Evolutionary conservation across 2,329 filamentous ascomycete species (phyloP), one percentile per base, ranked within the genome.

Genomic region (Diaporthe ampelina): DNA sequence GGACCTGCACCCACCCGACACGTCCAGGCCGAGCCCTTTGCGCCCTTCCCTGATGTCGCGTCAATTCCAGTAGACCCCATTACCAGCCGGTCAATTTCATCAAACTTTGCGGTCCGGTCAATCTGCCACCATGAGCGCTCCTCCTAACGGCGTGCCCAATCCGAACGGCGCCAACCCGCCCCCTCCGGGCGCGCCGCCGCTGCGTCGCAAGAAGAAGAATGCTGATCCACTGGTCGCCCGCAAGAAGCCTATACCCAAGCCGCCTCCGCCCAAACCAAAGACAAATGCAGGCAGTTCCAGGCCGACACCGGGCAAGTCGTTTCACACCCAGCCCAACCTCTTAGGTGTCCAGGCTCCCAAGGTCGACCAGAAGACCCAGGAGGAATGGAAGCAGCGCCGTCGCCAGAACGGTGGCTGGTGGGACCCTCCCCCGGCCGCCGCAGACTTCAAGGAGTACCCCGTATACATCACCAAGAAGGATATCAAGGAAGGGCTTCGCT

Each of bases 391-490:
- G 65, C 84, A 82, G 45, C 80, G 83, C 73, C 87, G 86, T 61
- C 81, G 82, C 73, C 82, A 85, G 76, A 86, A 89, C 78, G 88
- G 86, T 56, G 91, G 91, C 57, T 92, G 91, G 91, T 89, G 89
- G 5, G 85, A 88, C 59, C 85, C 88, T 37, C 84, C 87, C 2
- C 85, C 86, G 3, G 79, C 81, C 0, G 85, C 83, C 1, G 81
- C 81, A 35, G 82, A 84, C 29, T 92, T 92, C 79, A 84, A 78
- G 19, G 87, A 89, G 54, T 88, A 88, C 78, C 94, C 94, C 19
- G 88, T 98, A 24, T 91, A 95, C 77, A 94, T 95, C 9, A 97
- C 94, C 9, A 97, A 97, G 83, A 92, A 92, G 79, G 91, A 92
- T 13, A 84, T 98, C 67, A 88, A 94, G 73, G 93, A 97, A 78